phyloP scores from a whole-genome alignment of 2,329 filamentous ascomycete species.

The Calycina marina region DNA sequence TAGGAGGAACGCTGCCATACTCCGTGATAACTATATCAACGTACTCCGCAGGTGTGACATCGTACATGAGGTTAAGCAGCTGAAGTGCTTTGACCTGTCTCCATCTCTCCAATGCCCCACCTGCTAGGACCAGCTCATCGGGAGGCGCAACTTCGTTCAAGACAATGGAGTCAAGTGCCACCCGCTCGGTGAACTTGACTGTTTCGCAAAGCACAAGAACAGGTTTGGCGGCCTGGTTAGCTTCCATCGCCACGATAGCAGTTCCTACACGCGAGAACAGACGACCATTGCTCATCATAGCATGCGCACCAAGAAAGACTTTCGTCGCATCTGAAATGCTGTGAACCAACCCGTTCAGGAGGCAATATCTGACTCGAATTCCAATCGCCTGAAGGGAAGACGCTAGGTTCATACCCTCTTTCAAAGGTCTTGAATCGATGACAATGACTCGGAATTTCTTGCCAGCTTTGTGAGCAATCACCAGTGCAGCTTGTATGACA shows the following conservation, averaged over 20 bases:
- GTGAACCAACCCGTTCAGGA: slow-evolving; percentile 63
- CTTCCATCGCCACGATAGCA: slow-evolving; percentile 72
- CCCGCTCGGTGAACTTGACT: slow-evolving; percentile 84
- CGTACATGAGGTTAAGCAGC: slow-evolving; percentile 68
- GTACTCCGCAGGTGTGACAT: slow-evolving; percentile 78
- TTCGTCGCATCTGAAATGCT: slow-evolving; percentile 48
- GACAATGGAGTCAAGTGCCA: slow-evolving; percentile 82
- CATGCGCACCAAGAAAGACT: slow-evolving; percentile 76
- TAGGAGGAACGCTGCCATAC: slow-evolving; percentile 72
- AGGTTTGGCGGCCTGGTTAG: slow-evolving; percentile 58
- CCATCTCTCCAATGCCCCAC: slow-evolving; percentile 34
- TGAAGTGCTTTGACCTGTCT: slow-evolving; percentile 43
- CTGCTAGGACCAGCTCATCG: slow-evolving; percentile 38
- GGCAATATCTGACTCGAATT: slow-evolving; percentile 65
- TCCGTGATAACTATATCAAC: slow-evolving; percentile 86
- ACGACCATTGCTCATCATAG: slow-evolving; percentile 89
- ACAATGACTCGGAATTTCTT: slow-evolving; percentile 73
- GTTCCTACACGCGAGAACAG: slow-evolving; percentile 83
- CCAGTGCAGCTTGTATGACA: slow-evolving; percentile 70
- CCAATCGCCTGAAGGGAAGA: slow-evolving; percentile 52
- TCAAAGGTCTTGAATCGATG: slow-evolving; percentile 60
- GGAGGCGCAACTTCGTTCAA: slow-evolving; percentile 82
- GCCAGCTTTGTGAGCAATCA: slow-evolving; percentile 54
- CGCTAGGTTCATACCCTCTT: slow-evolving; percentile 58
- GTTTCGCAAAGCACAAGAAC: slow-evolving; percentile 88